phyloP scores from a whole-genome alignment of 768 basidiomycete genomes.

The Boletus vinaceobasis region DNA sequence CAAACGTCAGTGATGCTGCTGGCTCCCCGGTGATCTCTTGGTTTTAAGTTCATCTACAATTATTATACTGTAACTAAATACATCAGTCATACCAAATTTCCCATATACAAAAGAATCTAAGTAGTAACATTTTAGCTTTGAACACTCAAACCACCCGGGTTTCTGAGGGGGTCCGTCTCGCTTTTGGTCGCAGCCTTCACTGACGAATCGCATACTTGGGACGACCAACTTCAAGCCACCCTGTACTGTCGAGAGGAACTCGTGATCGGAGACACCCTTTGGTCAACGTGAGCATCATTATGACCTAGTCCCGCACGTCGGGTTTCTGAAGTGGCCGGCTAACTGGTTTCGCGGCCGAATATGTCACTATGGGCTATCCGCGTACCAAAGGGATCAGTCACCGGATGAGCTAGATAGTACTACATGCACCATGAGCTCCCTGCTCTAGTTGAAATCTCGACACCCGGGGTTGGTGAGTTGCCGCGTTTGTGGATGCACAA shows the following conservation, averaged over 20 bases:
- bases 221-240: neutral
- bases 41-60: neutral
- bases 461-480: neutral
- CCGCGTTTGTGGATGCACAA: neutral
- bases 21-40: neutral
- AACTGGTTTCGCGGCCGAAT: neutral
- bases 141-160: neutral
- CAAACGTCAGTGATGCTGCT: neutral
- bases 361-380: no score
- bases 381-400: neutral
- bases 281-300: neutral
- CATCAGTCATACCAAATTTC: no score
- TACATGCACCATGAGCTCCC: neutral
- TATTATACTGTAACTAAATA: no score
- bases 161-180: no score
- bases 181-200: no score
- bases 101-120: no score
- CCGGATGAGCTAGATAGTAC: neutral
- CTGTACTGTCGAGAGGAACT: neutral
- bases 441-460: neutral
- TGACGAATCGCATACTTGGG: neutral
- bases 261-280: neutral
- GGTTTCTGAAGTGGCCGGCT: neutral
- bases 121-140: no score
- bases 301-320: neutral